A percentile compares a stretch with the other conserved stretches of the same genome.
These are phyloP conservation scores for Naganishia sp. DNA, from an alignment of 1,284 basidiomycete species.

Conservation along the genomic window DNA sequence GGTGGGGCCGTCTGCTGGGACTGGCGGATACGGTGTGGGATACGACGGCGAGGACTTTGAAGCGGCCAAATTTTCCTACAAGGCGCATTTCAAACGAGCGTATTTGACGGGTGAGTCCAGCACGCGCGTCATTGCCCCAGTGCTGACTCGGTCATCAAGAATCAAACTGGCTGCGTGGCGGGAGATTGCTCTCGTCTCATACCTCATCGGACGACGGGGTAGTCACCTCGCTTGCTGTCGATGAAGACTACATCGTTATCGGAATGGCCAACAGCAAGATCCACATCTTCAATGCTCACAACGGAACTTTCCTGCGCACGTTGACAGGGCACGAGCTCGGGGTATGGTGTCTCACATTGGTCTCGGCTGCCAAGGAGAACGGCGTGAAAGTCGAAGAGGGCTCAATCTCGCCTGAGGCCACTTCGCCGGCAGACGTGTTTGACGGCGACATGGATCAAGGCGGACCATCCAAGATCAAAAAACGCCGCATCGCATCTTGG, in stretches of 20 bases:
- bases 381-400: slow-evolving; percentile 9
- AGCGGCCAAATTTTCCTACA: slow-evolving; percentile 39
- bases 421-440: background rate
- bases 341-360: slow-evolving; percentile 87
- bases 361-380: slow-evolving; percentile 39
- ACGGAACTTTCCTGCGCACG: slow-evolving; percentile 74
- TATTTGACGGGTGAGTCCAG: slow-evolving; percentile 68
- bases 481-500: slow-evolving; percentile 11
- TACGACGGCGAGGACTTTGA: slow-evolving; percentile 28
- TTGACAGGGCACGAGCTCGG: slow-evolving; percentile 83
- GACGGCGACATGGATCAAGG: background rate
- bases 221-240: slow-evolving; percentile 83
- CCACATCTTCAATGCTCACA: slow-evolving; percentile 79
- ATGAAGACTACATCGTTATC: slow-evolving; percentile 81
- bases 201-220: slow-evolving; percentile 72
- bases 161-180: slow-evolving; percentile 82
- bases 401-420: background rate
- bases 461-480: slow-evolving; percentile 18
- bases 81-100: slow-evolving; percentile 69
- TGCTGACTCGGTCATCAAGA: slow-evolving; percentile 56
- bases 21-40: slow-evolving; percentile 22
- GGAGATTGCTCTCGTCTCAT: slow-evolving; percentile 72
- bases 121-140: background rate
- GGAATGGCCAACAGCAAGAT: slow-evolving; percentile 87
- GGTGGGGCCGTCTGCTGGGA: slow-evolving; percentile 2